Base-by-base conservation (phyloP, 2,329 filamentous ascomycete genomes). In the Dothidotthia symphoricarpi region DNA sequence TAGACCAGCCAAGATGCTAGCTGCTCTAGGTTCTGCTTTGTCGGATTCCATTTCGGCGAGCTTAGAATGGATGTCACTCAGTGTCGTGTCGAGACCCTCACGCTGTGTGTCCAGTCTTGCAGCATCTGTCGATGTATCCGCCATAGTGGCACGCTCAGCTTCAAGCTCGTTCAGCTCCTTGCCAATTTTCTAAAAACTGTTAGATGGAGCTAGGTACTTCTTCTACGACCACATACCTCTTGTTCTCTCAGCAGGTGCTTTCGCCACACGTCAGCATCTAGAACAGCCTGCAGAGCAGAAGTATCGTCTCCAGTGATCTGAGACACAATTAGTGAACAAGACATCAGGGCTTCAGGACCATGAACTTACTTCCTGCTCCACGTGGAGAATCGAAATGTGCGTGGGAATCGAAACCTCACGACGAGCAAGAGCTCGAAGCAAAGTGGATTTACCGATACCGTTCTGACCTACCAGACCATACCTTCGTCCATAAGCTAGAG, bases 381-480 rank as follows among this genome's bases (percentile, higher is more conserved):
- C 93, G 75, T 98, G 93, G 13, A 98, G 80, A 78, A 98, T 98
- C 9, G 93, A 96, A 51, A 98, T 98, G 57, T 98, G 91, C 1
- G 88, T 94, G 9, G 93, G 93, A 69, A 98, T 93, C 4, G 90
- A 80, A 43, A 98, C 80, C 64, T 98, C 93, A 85, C 93, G 82
- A 60, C 88, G 83, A 59, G 90, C 94, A 51, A 98, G 75, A 12
- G 93, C 93, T 54, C 93, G 81, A 46, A 98, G 78, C 49, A 98
- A 75, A n/a, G 93, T 98, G 64, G 88, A 75, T 69, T 76, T 76
- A 63, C 72, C 93, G 50, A 98, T 91, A 88, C 93, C 93, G 80
- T 98, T 98, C 77, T 97, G 87, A 77, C 93, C 93, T 53, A 98
- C 93, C 50, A 98, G 75, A 81, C 93, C 93, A 69, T 98, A 98